phyloP scores from a whole-genome alignment of 495 filamentous ascomycete genomes.

The Podospora pseudopauciseta region DNA sequence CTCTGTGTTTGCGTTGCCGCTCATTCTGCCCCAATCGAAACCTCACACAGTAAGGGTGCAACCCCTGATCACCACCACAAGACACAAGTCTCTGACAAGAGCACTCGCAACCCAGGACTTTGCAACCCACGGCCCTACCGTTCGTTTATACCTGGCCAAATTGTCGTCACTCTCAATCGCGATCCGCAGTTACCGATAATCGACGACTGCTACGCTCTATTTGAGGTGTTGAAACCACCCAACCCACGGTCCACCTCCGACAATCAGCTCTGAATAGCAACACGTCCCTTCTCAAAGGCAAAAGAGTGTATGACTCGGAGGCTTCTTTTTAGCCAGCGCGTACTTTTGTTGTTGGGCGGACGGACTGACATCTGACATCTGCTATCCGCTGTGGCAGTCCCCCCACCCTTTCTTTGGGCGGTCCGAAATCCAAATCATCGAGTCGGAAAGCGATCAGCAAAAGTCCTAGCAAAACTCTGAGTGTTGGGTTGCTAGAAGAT shows the following conservation, averaged over 20 bases:
- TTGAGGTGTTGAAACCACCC: background rate
- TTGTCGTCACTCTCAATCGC: background rate
- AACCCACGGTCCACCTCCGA: background rate
- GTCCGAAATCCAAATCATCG: background rate
- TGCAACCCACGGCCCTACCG: background rate
- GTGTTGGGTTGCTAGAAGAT: background rate
- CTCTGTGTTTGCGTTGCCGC: slow-evolving; percentile 22
- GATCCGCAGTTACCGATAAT: background rate
- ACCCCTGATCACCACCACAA: slow-evolving; percentile 19
- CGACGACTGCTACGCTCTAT: background rate
- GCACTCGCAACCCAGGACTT: slow-evolving; percentile 6
- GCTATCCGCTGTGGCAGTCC: background rate
- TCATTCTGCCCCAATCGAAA: slow-evolving; percentile 29
- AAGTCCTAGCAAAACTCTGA: background rate
- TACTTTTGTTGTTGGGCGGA: background rate
- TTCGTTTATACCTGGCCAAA: slow-evolving; percentile 3
- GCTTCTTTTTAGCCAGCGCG: background rate
- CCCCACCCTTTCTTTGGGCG: background rate
- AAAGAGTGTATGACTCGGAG: slow-evolving; percentile 4
- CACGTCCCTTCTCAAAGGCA: background rate
- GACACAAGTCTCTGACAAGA: slow-evolving; percentile 29
- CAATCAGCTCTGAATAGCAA: background rate
- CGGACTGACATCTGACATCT: slow-evolving; percentile 5
- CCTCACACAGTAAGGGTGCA: slow-evolving; percentile 18
- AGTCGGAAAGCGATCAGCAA: background rate